Evolutionary conservation across 2,329 filamentous ascomycete species (phyloP).

Genomic region (Akanthomyces dipterigenus): DNA sequence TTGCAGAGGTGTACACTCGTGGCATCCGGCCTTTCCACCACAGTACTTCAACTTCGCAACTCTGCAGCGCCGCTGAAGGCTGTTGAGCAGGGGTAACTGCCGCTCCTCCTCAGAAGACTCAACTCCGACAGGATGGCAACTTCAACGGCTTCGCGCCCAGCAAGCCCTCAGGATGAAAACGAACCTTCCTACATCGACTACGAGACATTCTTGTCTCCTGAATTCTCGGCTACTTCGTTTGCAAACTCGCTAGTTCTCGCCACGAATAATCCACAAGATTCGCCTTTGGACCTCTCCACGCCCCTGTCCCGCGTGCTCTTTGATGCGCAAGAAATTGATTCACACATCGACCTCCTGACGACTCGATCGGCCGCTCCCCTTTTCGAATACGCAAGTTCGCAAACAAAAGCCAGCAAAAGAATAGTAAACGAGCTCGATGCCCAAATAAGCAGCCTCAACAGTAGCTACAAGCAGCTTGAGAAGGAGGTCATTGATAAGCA

Average conservation of each 20-base stretch:
- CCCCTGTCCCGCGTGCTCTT: constrained; percentile 91
- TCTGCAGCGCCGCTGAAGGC: not conserved
- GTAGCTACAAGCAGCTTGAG: constrained; percentile 79
- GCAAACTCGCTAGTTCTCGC: constrained; percentile 82
- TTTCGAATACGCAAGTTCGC: constrained; percentile 67
- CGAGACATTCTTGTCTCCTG: constrained; percentile 77
- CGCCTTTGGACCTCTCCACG: constrained; percentile 85
- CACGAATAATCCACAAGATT: constrained; percentile 89
- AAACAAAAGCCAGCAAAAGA: constrained; percentile 63
- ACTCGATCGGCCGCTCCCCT: constrained; percentile 78
- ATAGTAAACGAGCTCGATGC: constrained; percentile 72
- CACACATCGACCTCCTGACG: constrained; percentile 84
- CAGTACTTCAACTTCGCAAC: not conserved
- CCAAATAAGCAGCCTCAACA: constrained; percentile 73
- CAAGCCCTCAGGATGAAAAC: constrained; percentile 34
- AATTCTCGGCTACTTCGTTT: constrained; percentile 74
- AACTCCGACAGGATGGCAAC: not conserved
- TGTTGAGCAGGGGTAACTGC: not conserved
- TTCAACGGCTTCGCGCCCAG: not conserved
- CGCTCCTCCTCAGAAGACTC: not conserved
- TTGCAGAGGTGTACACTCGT: not conserved
- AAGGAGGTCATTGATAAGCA: constrained; percentile 81
- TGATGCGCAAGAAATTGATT: constrained; percentile 94
- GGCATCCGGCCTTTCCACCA: not conserved
- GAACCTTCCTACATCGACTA: constrained; percentile 92